Evolutionary conservation across 2,329 filamentous ascomycete genomes (phyloP), one percentile per base, ranked within the genome.

Genomic region (Xylaria sp.): DNA sequence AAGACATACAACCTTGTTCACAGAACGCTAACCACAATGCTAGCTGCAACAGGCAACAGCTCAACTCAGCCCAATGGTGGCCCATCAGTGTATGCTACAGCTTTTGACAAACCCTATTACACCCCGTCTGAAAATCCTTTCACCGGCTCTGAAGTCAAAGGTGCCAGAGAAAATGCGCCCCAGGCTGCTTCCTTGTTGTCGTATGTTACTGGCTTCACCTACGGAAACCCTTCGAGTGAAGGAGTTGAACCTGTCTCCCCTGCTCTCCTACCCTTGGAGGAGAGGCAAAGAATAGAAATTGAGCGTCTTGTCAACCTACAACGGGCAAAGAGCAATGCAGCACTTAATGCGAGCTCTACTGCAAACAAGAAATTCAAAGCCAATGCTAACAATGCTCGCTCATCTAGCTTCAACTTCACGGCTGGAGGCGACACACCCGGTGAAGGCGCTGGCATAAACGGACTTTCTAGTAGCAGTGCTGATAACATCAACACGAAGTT

Each of bases 401-500:
- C 61, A 39, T 56, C 63, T 72, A 86, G 83, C 71, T 85, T 85
- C 64, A 75, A 71, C 44, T 77, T 84, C 51, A 66, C 76, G 34
- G 59, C 75, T 52, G 71, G 77, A 54, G 71, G 78, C 51, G 74
- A 78, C 39, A 72, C 72, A 0, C 75, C 77, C 48, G 61, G 64
- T 9, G 67, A 73, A 5, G 68, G 71, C 8, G 65, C 72, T n/a
- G 66, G 71, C 18, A 69, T 66, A 34, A 69, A 72, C 39, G 69
- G 68, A 2, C 83, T 84, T 55, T 65, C 72, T 38, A 77, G 76
- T 55, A 78, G 70, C 52, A 86, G 80, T 61, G 72, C 79, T 18
- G 83, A 87, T 52, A 83, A 80, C 47, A 87, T 87, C 61, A 83
- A 84, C 67, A 87, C 84, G 17, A 80, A 73, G 38, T 87, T 87